Conservation (phyloP, 192 early-diverging fungal genomes). For the Coemansia biformis region DNA sequence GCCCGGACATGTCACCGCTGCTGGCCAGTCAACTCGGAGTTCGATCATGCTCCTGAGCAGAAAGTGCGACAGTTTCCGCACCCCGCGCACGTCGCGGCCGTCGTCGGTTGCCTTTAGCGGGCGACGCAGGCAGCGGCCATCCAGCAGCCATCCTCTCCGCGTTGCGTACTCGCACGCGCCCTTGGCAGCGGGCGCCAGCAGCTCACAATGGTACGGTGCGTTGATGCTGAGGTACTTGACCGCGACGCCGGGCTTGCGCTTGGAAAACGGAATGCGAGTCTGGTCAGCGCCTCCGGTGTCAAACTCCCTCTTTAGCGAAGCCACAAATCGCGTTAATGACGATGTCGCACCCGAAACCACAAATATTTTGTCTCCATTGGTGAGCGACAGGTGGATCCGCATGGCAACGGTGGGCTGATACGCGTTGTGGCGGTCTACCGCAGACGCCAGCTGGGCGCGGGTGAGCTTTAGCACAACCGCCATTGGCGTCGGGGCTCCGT, state of each 20-base stretch:
- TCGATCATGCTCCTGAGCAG: slow-evolving; percentile 25
- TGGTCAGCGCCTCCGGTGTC: slow-evolving; percentile 74
- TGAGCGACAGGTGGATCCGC: slow-evolving; percentile 71
- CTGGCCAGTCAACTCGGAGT: slow-evolving; percentile 31
- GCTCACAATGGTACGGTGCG: slow-evolving; percentile 78
- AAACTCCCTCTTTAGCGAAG: slow-evolving; percentile 72
- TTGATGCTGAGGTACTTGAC: slow-evolving; percentile 68
- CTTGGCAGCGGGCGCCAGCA: slow-evolving; percentile 62
- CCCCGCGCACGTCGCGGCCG: slow-evolving; percentile 11
- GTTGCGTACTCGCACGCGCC: slow-evolving; percentile 35
- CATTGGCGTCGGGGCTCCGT: slow-evolving; percentile 69
- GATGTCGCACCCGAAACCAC: slow-evolving; percentile 81
- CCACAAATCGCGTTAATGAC: slow-evolving; percentile 76
- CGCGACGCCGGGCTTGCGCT: slow-evolving; percentile 76
- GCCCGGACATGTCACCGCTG: slow-evolving; percentile 8
- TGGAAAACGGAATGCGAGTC: slow-evolving; percentile 71
- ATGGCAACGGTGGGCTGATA: slow-evolving; percentile 19
- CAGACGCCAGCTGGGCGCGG: slow-evolving; percentile 62
- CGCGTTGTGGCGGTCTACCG: slow-evolving; percentile 67
- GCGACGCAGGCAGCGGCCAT: slow-evolving; percentile 8
- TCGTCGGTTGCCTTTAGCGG: slow-evolving; percentile 14
- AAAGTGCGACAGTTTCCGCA: slow-evolving; percentile 10
- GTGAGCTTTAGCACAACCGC: slow-evolving; percentile 73
- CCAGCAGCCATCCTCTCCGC: slow-evolving; percentile 9
- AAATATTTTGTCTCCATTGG: slow-evolving; percentile 74